Evolutionary conservation across 2,329 filamentous ascomycete genomes (phyloP).

Genomic region (Furcasterigmium sp.): DNA sequence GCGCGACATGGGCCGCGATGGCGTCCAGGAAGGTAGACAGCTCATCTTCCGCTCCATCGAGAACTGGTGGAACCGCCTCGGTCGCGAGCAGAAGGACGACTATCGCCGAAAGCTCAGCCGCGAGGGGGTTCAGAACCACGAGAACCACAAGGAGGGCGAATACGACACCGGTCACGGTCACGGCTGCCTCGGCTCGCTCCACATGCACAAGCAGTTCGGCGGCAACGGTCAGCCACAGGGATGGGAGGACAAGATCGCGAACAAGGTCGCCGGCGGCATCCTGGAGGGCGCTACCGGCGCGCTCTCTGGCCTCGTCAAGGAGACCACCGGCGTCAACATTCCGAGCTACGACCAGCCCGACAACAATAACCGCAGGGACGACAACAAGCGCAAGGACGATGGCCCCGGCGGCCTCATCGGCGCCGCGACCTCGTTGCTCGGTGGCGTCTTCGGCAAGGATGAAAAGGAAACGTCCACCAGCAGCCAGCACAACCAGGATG

Average conservation of each 20-base stretch:
- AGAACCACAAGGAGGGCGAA: slow-evolving; percentile 84
- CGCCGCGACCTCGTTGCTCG: slow-evolving; percentile 62
- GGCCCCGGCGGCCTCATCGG: slow-evolving; percentile 66
- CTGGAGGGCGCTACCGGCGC: slow-evolving; percentile 52
- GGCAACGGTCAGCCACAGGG: slow-evolving; percentile 35
- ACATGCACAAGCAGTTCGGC: slow-evolving; percentile 63
- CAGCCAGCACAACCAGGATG: slow-evolving; percentile 26
- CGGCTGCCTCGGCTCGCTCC: slow-evolving; percentile 72
- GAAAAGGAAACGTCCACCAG: slow-evolving; percentile 50
- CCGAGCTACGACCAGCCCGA: slow-evolving; percentile 21
- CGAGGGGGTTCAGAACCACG: slow-evolving; percentile 67
- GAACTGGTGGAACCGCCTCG: slow-evolving; percentile 74
- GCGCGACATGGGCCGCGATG: slow-evolving; percentile 63
- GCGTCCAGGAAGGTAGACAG: slow-evolving; percentile 63
- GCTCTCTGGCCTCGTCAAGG: slow-evolving; percentile 39
- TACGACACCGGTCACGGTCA: slow-evolving; percentile 81
- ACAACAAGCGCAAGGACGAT: slow-evolving; percentile 45
- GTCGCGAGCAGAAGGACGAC: slow-evolving; percentile 55
- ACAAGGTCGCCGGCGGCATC: slow-evolving; percentile 50
- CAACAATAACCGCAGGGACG: slow-evolving; percentile 25
- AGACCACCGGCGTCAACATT: slow-evolving; percentile 39
- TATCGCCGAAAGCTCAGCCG: slow-evolving; percentile 73
- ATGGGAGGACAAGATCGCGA: slow-evolving; percentile 51
- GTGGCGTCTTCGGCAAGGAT: slow-evolving; percentile 51
- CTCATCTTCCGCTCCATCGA: slow-evolving; percentile 77